Conservation (phyloP, 129 eudicot genomes). For the Scalesia atractyloides region DNA sequence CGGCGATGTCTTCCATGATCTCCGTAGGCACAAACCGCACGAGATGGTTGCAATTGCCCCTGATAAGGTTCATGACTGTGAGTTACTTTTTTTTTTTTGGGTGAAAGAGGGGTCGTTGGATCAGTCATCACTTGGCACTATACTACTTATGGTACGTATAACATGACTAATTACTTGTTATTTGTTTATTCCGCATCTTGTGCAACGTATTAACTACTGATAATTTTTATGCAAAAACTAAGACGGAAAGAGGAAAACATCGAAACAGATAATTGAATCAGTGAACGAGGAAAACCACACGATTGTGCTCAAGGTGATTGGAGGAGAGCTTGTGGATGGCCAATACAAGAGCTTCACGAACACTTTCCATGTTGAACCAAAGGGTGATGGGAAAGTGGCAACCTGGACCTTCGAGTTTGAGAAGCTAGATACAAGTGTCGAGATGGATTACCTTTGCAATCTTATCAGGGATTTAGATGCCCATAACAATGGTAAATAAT, state of each 20-base stretch:
- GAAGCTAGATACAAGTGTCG: constrained; percentile 24
- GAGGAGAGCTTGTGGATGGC: constrained; percentile 49
- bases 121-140: constrained; percentile 29
- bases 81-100: no score
- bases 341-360: constrained; percentile 28
- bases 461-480: constrained; percentile 24
- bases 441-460: constrained; percentile 26
- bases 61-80: constrained; percentile 36
- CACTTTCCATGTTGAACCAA: constrained; percentile 35
- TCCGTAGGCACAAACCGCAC: constrained; percentile 36
- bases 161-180: neutral
- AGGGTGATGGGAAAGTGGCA: constrained; percentile 34
- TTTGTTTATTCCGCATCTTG: neutral
- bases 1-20: constrained; percentile 40
- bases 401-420: constrained; percentile 46
- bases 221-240: neutral
- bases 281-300: constrained; percentile 26
- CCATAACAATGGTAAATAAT: neutral
- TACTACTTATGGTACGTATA: constrained; percentile 17
- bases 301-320: constrained; percentile 39
- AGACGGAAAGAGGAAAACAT: constrained; percentile 28
- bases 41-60: constrained; percentile 19
- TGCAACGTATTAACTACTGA: neutral
- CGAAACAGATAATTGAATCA: constrained; percentile 26
- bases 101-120: constrained; percentile 36